phyloP scores from a whole-genome alignment of 306 rosid genomes.

The Inga oerstediana region DNA sequence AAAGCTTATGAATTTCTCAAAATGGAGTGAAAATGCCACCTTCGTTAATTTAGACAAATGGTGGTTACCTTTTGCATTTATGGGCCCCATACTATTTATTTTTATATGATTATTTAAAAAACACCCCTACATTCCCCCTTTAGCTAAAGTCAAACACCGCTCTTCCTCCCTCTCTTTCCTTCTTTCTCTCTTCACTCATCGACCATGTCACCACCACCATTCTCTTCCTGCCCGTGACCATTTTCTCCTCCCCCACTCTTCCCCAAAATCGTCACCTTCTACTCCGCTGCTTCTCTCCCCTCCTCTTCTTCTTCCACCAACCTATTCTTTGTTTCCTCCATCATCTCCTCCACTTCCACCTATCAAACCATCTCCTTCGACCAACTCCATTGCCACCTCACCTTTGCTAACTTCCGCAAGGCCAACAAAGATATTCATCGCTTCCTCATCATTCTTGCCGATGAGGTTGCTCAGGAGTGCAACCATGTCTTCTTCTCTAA shows the following conservation, averaged over 20 bases:
- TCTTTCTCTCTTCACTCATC: too few species aligned
- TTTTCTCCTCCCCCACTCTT: slow-evolving; percentile 1
- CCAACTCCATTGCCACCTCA: slow-evolving; percentile 57
- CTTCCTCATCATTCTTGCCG: slow-evolving; percentile 75
- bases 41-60: too few species aligned
- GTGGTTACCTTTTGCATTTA: too few species aligned
- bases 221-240: too few species aligned
- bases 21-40: too few species aligned
- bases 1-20: too few species aligned
- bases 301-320: slow-evolving; percentile 19
- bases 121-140: too few species aligned
- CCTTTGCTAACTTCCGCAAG: slow-evolving; percentile 47
- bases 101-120: too few species aligned
- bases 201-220: too few species aligned
- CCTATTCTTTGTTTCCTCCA: slow-evolving; percentile 48
- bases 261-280: slow-evolving; percentile 39
- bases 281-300: slow-evolving; percentile 3
- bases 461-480: slow-evolving; percentile 66
- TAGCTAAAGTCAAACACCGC: too few species aligned
- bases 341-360: slow-evolving; percentile 44
- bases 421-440: slow-evolving; percentile 91
- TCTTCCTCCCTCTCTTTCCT: too few species aligned
- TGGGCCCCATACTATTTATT: too few species aligned
- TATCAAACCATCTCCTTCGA: slow-evolving; percentile 55
- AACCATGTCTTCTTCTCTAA: slow-evolving; percentile 94